Base-by-base conservation (phyloP, 345 rosid species). In the Boechera divaricarpa region DNA sequence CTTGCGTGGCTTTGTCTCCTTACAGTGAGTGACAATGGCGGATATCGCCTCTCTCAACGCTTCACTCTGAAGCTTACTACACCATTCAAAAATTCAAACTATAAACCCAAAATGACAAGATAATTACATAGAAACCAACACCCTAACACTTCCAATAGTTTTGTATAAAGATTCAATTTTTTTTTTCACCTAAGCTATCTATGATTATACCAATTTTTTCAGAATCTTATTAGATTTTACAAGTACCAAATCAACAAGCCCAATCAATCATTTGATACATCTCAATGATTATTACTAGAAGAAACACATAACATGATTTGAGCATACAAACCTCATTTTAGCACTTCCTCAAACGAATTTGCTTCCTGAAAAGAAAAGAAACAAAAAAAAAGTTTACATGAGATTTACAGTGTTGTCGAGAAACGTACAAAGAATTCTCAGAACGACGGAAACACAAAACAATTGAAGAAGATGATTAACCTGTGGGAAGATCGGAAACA, bases 1-100 rank as follows among this genome's bases (percentile, higher is more conserved):
- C 60, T 92, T 90, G 3, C 97, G 83, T 1, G 79, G 79, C 24
- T 87, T 83, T 33, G 87, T 94, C 81, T 92, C 98, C 29, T 82
- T 81, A 3, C 85, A 80, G 44, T 85, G 77, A 58, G 70, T 72
- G 83, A 72, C 65, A 65, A 94, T 86, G 24, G 74, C 67, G 1
- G 95, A 15, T 51, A 94, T 89, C 0, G 98, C 98, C 75, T 94
- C 98, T 72, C 95, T 89, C 61, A 94, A 63, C 6, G 94, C 88
- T 32, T 94, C 98, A 65, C 94, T 83, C 85, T 87, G 89, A 71
- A 94, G 97, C 90, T 94, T 94, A 87, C 98, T 94, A 89, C 77
- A 72, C 45, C 24, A 73, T n/a, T 31, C 42, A 64, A 63, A 51
- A 49, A 10, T 12, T 18, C 24, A 10, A 53, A 53, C 10, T 5